phyloP scores from a whole-genome alignment of 495 filamentous ascomycete species.

The Tuber indicum region DNA sequence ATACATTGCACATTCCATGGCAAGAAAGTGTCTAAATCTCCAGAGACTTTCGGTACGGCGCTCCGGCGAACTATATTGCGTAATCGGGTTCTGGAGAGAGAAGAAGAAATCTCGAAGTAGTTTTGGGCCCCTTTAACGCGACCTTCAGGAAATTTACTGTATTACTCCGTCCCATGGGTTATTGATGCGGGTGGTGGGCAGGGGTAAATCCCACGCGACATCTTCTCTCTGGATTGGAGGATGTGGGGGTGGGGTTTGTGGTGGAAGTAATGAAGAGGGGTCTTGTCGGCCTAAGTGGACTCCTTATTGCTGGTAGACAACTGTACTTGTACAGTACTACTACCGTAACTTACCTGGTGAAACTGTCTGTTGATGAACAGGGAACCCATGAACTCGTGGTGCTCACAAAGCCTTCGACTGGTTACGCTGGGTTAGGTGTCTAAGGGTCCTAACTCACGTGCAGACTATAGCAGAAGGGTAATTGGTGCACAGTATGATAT shows the following conservation, averaged over 20 bases:
- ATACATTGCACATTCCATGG: too few relatives aligned
- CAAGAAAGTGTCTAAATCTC: too few relatives aligned
- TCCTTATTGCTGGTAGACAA: background rate
- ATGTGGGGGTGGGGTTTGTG: background rate
- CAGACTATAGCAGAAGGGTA: background rate
- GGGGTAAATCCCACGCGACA: background rate
- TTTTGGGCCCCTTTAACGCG: background rate
- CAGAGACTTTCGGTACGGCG: background rate
- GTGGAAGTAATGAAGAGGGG: background rate
- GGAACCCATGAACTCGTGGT: background rate
- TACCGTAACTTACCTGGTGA: background rate
- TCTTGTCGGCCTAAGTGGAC: background rate
- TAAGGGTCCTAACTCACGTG: background rate
- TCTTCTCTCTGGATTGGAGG: background rate
- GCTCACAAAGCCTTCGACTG: background rate
- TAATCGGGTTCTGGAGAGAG: background rate
- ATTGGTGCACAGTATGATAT: background rate
- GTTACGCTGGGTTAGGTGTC: background rate
- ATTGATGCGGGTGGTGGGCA: background rate
- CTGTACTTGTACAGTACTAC: background rate
- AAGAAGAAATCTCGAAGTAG: background rate
- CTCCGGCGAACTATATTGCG: background rate
- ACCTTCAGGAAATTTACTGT: background rate
- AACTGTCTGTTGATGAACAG: background rate
- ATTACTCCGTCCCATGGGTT: background rate